Evolutionary conservation across 2,329 filamentous ascomycete genomes (phyloP).

Genomic region (Exophiala sp.): DNA sequence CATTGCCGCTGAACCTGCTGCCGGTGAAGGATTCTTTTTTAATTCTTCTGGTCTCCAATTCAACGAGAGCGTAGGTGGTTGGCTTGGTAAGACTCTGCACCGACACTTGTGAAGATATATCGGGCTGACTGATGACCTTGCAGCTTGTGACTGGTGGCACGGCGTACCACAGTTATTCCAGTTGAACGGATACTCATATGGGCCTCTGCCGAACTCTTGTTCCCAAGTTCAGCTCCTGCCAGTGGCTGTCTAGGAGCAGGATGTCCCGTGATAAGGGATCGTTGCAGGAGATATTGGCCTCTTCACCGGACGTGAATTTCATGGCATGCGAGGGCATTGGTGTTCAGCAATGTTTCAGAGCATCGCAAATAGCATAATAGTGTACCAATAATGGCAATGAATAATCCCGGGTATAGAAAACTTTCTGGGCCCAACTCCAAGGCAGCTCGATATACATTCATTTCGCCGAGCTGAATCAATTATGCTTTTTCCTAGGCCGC

Average conservation of each 20-base stretch:
- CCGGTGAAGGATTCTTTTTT: slow-evolving; percentile 23
- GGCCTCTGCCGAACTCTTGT: slow-evolving; percentile 21
- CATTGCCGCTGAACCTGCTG: slow-evolving; percentile 11
- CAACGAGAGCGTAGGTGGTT: slow-evolving; percentile 20
- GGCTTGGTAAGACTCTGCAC: slow-evolving; percentile 17
- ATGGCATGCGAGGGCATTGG: too few relatives aligned
- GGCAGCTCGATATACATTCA: too few relatives aligned
- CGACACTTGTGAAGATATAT: neutral
- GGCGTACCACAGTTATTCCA: slow-evolving; percentile 26
- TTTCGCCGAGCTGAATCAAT: too few relatives aligned
- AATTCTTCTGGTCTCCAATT: slow-evolving; percentile 27
- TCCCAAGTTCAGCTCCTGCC: slow-evolving; percentile 26
- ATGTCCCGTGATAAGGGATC: too few relatives aligned
- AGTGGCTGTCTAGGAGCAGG: slow-evolving; percentile 22
- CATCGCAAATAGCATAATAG: too few relatives aligned
- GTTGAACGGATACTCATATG: slow-evolving; percentile 13
- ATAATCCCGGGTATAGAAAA: too few relatives aligned
- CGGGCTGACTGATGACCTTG: slow-evolving; percentile 7
- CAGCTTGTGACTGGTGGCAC: slow-evolving; percentile 29
- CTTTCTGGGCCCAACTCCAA: too few relatives aligned
- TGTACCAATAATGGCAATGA: too few relatives aligned
- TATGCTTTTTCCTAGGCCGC: too few relatives aligned
- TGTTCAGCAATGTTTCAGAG: too few relatives aligned
- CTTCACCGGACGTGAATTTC: too few relatives aligned
- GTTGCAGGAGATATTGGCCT: too few relatives aligned